Base-by-base conservation (phyloP, 2,329 filamentous ascomycete species). In the Epichloe aotearoae region DNA sequence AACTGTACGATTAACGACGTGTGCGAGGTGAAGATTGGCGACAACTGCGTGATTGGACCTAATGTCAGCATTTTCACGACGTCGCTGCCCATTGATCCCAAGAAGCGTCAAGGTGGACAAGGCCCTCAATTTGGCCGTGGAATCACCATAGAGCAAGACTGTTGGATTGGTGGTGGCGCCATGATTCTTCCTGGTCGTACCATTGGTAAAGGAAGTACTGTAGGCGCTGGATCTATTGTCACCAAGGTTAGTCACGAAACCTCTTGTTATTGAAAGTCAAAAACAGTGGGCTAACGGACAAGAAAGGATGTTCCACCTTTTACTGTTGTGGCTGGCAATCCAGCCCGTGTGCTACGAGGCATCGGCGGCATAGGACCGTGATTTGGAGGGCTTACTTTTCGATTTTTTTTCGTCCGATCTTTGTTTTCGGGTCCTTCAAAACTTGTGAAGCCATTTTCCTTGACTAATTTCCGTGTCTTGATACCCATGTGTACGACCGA, bases 1-100 rank as follows among this genome's bases (percentile, higher is more conserved):
- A 86, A 88, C 60, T 96, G 90, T 66, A 83, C 82, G 26, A 84
- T 97, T 61, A 80, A 90, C 51, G 93, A 98, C 64, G 83, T 89
- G n/a, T 86, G 83, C 63, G 76, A 83, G 55, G 85, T 97, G 53
- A 81, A 74, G 45, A 89, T 97, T 60, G 90, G 90, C 3, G 80
- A 87, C 54, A 80, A 86, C 52, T 82, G 80, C 48, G 77, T 84
- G 62, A 83, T 90, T 56, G 88, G 88, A 2, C 86, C 88, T 1
- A 88, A 90, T 58, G 91, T 96, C 52, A 91, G 82, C 56, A 86
- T 97, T 57, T 86, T 88, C 62, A 89, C 86, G 15, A 80, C 83
- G 36, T 84, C 81, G 41, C 74, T 85, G 46, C 81, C 82, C 41
- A 81, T 83, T 14, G 88, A 94, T 62, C 80, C 84, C 30, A 81